Base-by-base conservation (phyloP, 2,329 filamentous ascomycete species). In the Fusarium setosum region DNA sequence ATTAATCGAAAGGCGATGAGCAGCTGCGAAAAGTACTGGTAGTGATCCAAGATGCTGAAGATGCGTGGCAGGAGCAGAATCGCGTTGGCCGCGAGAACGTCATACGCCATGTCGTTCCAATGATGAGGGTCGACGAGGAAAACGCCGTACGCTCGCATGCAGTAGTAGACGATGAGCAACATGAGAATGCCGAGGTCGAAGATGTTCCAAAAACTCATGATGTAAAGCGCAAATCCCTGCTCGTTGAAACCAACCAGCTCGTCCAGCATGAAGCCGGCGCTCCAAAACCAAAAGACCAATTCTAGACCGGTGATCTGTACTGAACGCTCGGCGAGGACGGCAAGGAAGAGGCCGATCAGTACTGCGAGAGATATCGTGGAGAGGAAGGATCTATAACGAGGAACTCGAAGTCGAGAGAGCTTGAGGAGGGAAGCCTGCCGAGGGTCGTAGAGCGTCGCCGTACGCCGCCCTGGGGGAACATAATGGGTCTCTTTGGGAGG, bases 201-300 rank as follows among this genome's bases (percentile, higher is more conserved):
- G 34, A 94, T 88, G 76, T 97, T 97, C 95, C 95, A 97, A 76
- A 97, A 96, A 76, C 93, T 97, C 89, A 97, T 95, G 73, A 97
- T 93, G 79, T 97, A 98, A 26, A 98, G 86, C 34, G 94, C 94
- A 76, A 97, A 97, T 4, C 95, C 95, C 78, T 97, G 94, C 77
- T 98, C 95, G 68, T 94, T 97, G 83, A 97, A 97, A 11, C 94
- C 94, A 17, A 97, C 94, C 20, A 98, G 86, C 78, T 97, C 95
- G 73, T 97, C 95, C 29, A 97, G 87, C 93, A 97, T 97, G 77
- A 96, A 97, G 1, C 95, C 95, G 23, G 93, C 93, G 74, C 93
- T 97, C 94, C 95, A 98, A 77, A 97, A 93, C 95, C 95, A 98
- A 79, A 98, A 97, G 12, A 97, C 77, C 15, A 97, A 82, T 76